Percentiles rank a stretch among this genome's conserved stretches.
Conservation (phyloP, 2,329 filamentous ascomycete species). For the Coniochaeta ligniaria region DNA sequence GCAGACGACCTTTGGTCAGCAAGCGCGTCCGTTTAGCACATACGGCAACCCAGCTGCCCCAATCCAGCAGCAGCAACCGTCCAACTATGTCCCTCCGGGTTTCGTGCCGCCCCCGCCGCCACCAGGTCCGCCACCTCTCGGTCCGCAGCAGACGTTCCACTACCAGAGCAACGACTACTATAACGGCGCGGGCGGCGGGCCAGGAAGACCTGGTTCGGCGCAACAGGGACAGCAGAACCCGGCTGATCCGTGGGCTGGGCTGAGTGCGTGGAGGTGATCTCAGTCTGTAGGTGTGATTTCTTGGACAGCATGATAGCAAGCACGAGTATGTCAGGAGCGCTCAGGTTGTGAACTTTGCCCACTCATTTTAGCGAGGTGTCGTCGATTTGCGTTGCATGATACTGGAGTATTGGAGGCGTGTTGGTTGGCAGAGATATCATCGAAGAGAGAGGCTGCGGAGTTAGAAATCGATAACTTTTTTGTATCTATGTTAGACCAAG, state of each 20-base stretch:
- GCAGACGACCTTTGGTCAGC: constrained; percentile 41
- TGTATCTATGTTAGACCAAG: neutral
- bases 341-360: neutral
- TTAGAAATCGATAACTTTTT: neutral
- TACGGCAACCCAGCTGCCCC: constrained; percentile 33
- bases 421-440: neutral
- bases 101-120: constrained; percentile 59
- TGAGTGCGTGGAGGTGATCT: constrained; percentile 59
- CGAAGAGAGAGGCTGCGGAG: neutral
- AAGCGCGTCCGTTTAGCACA: constrained; percentile 37
- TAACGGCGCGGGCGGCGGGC: constrained; percentile 8
- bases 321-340: neutral
- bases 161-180: constrained; percentile 29
- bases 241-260: constrained; percentile 61
- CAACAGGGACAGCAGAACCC: constrained; percentile 27
- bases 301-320: neutral
- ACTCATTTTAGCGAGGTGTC: neutral
- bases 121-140: constrained; percentile 54
- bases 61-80: constrained; percentile 24
- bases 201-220: constrained; percentile 18
- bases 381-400: neutral
- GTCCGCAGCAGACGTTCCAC: constrained; percentile 55
- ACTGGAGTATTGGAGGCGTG: neutral
- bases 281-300: neutral
- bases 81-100: constrained; percentile 43